Evolutionary conservation across 2,329 filamentous ascomycete genomes (phyloP).

Genomic region (Apiospora sp.): DNA sequence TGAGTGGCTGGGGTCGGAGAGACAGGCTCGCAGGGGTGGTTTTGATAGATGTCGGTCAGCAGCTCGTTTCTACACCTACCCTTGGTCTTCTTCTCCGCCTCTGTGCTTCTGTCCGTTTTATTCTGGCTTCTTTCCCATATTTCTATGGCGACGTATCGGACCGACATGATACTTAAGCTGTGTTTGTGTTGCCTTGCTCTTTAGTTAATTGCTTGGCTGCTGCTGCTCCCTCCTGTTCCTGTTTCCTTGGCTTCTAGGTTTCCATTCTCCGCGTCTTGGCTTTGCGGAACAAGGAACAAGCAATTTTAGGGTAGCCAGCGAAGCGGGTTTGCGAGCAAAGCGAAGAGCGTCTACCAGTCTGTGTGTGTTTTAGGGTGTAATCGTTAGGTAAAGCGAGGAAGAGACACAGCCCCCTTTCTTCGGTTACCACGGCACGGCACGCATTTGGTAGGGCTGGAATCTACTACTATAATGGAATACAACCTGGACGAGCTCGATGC

Average conservation of each 20-base stretch:
- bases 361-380: background rate
- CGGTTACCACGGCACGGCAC: background rate
- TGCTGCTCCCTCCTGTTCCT: constrained; percentile 10
- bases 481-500: constrained; percentile 41
- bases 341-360: background rate
- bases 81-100: constrained; percentile 1
- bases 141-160: background rate
- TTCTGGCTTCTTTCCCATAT: constrained; percentile 8
- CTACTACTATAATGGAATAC: constrained; percentile 33
- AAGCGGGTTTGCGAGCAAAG: constrained; percentile 5
- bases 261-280: constrained; percentile 16
- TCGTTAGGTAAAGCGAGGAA: background rate
- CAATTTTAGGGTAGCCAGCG: background rate
- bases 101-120: background rate
- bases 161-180: background rate
- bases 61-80: background rate
- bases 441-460: background rate
- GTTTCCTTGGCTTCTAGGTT: constrained; percentile 10
- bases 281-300: constrained; percentile 20
- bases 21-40: background rate
- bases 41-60: constrained; percentile 11
- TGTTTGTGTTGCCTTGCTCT: background rate
- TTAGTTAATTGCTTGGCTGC: constrained; percentile 20
- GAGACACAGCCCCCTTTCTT: background rate
- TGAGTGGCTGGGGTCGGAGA: background rate